Conservation (phyloP, 495 filamentous ascomycete genomes). For the Talaromyces wortmannii region DNA sequence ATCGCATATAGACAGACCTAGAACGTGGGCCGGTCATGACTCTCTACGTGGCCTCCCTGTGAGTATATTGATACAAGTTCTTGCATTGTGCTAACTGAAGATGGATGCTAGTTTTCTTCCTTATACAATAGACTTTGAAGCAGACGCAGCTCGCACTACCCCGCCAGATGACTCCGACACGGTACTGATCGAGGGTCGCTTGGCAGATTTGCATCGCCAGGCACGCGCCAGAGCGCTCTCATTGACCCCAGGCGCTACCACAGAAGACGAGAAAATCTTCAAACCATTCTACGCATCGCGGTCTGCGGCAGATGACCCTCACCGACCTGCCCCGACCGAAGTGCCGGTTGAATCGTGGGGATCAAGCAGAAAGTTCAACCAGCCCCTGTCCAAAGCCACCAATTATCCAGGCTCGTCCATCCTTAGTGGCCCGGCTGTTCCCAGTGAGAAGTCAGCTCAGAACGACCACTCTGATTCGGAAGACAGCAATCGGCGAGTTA, state of each 20-base stretch:
- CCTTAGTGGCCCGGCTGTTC: constrained; percentile 52
- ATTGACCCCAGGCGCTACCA: constrained; percentile 54
- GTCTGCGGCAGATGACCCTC: constrained; percentile 28
- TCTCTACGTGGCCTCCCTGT: constrained; percentile 62
- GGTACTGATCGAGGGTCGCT: constrained; percentile 10
- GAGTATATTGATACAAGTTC: constrained; percentile 21
- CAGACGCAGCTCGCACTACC: constrained; percentile 6
- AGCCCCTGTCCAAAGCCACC: constrained; percentile 65
- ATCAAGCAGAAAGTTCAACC: constrained; percentile 51
- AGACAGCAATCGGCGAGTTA: constrained; percentile 41
- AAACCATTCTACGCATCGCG: constrained; percentile 24
- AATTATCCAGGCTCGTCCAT: constrained; percentile 65
- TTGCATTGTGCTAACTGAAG: neutral
- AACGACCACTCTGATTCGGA: constrained; percentile 9
- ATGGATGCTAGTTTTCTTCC: constrained; percentile 22
- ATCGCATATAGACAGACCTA: no score
- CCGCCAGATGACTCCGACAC: no score
- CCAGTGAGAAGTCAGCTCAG: constrained; percentile 20
- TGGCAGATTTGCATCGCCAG: constrained; percentile 13
- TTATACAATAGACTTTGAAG: constrained; percentile 31
- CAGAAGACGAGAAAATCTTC: constrained; percentile 57
- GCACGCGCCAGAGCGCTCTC: constrained; percentile 20
- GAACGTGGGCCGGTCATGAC: no score
- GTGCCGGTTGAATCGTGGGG: constrained; percentile 52
- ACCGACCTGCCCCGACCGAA: constrained; percentile 21